Base-by-base conservation (phyloP, 2,329 filamentous ascomycete genomes). In the Penicillium sp. region DNA sequence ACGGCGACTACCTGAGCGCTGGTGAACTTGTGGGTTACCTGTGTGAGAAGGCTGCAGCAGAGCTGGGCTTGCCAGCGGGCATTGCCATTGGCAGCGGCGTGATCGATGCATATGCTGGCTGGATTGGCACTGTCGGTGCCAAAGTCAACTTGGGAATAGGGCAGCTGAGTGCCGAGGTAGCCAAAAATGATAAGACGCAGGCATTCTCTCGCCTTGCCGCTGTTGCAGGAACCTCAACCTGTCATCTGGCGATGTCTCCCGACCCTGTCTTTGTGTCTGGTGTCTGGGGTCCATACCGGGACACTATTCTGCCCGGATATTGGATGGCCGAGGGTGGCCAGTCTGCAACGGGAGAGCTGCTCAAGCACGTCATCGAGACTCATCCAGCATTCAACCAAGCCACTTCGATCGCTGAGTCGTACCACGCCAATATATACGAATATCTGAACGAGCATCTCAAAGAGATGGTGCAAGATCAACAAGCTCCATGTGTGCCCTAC, bases 261-360 rank as follows among this genome's bases (percentile, higher is more conserved):
- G 80, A 94, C 25, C 86, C 93, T 0, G 86, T 97, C 17, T 98
- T 98, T 60, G 93, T 96, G 9, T 80, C 87, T 36, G 93, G 93
- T 23, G 90, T 98, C 16, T 98, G 93, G 93, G 93, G 93, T 1
- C 93, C 93, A 0, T 98, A 98, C 72, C 79, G 89, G 43, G 93
- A 98, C 60, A 93, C 95, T 4, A 77, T 98, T 28, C 79, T 97
- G 14, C 90, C 93, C 0, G 83, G 83, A 43, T 94, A 84, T 70
- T 98, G 93, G 93, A 87, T 98, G 79, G 89, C 93, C 11, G 93
- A 98, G 67, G 93, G 93, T 51, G 93, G 93, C 9, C 93, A 98
- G 68, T 95, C 88, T 17, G 93, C 93, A 4, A 98, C 93, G 0
- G 93, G 93, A 36, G 93, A 97, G 67, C 77, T 98, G 40, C 76